Evolutionary conservation across 176 grass and related monocot species (phyloP).

Genomic region (Cenchrus fungigraminus): DNA sequence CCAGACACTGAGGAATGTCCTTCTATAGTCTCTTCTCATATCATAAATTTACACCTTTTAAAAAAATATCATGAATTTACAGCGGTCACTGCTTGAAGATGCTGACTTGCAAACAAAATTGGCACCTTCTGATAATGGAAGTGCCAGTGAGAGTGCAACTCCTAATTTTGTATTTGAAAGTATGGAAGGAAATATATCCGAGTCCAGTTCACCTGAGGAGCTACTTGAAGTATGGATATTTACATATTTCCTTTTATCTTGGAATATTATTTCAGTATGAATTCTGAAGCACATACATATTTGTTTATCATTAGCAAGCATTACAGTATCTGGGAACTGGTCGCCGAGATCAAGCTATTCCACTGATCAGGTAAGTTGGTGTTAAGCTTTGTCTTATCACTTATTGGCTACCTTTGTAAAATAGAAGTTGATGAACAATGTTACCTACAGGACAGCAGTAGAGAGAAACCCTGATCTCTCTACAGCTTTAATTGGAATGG

Average conservation of each 20-base stretch:
- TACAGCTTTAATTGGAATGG: constrained; percentile 71
- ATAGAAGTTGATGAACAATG: constrained; percentile 31
- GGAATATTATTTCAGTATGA: constrained; percentile 22
- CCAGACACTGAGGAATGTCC: not conserved
- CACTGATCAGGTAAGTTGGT: constrained; percentile 56
- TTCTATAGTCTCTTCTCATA: not conserved
- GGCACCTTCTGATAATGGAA: constrained; percentile 45
- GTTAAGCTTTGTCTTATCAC: constrained; percentile 21
- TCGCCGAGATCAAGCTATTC: constrained; percentile 49
- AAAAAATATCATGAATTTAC: constrained; percentile 6
- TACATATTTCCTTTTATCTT: constrained; percentile 28
- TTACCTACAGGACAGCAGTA: constrained; percentile 62
- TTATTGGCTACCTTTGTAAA: constrained; percentile 32
- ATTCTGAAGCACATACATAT: constrained; percentile 29
- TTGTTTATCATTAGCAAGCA: constrained; percentile 45
- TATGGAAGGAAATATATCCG: constrained; percentile 43
- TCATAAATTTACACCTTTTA: too few species aligned
- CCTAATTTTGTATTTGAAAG: constrained; percentile 37
- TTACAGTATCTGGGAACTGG: constrained; percentile 50
- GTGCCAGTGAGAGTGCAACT: constrained; percentile 8
- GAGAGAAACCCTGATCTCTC: constrained; percentile 75
- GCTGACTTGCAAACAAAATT: constrained; percentile 37
- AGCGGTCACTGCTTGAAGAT: constrained; percentile 7
- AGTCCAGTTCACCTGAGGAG: constrained; percentile 45
- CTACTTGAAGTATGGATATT: constrained; percentile 57